Evolutionary conservation across 805 yeast species (phyloP).

Genomic region (Starmera amethionina): DNA sequence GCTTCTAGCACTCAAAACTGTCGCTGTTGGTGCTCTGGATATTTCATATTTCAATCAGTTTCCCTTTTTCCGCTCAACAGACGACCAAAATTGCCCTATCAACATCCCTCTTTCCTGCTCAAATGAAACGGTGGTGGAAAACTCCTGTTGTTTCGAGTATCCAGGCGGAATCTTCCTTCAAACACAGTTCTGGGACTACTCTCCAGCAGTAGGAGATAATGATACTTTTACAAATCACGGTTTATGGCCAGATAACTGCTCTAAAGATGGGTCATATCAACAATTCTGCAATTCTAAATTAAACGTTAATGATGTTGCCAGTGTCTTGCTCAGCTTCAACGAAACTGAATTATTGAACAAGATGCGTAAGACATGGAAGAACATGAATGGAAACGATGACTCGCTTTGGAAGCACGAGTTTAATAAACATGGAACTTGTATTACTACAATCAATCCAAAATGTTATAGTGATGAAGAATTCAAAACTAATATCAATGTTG

Average conservation of each 20-base stretch:
- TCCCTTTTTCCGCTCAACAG: neutral
- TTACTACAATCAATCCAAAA: constrained; percentile 62
- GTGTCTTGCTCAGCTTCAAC: constrained; percentile 32
- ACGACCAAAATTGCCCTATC: constrained; percentile 34
- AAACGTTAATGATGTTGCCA: constrained; percentile 40
- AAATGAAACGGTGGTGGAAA: constrained; percentile 40
- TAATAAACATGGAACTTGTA: constrained; percentile 92
- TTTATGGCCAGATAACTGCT: constrained; percentile 80
- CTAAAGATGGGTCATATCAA: constrained; percentile 55
- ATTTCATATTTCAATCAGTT: too few species aligned
- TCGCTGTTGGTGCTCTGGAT: too few species aligned
- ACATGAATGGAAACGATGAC: constrained; percentile 57
- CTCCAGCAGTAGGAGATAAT: constrained; percentile 62
- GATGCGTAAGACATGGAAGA: constrained; percentile 65
- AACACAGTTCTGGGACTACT: constrained; percentile 91
- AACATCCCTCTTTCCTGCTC: constrained; percentile 53
- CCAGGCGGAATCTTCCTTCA: constrained; percentile 78
- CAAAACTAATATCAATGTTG: constrained; percentile 32
- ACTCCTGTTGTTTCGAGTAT: constrained; percentile 76
- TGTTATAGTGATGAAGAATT: constrained; percentile 41
- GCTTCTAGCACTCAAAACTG: too few species aligned
- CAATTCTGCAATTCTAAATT: constrained; percentile 65
- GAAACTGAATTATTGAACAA: constrained; percentile 44
- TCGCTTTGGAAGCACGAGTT: constrained; percentile 83
- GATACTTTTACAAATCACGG: constrained; percentile 78